Base-by-base conservation (phyloP, 169 alveolate species). In the Plasmodium fragile region DNA sequence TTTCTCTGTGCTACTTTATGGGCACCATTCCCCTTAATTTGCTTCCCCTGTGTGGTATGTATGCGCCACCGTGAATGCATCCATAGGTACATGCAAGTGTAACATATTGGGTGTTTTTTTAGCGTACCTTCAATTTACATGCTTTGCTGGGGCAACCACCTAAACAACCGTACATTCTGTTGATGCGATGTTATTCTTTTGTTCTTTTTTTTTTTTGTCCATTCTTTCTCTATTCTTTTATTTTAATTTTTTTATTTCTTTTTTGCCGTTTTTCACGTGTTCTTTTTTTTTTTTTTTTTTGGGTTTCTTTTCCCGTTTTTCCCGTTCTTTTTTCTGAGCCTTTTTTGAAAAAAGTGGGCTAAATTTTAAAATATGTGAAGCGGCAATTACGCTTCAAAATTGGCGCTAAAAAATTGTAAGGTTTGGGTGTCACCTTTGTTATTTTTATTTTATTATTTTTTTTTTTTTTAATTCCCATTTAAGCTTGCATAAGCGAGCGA, bases 311-410 rank as follows among this genome's bases (percentile, higher is more conserved):
- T 53, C 7, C 28, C 28, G 6, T 55, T 16, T 10, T 55, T 22
- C 13, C 34, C 16, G 28, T 59, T 4, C 34, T 59, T 59, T 77
- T 41, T 39, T 78, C 69, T 78, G 83, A 78, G 83, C 72, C 16
- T 36, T 43, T 78, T 78, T 78, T 1, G 70, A 8, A 16, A 78
- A 36, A 22, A 41, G 36, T 28, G 39, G 39, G 22, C 22, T 3
- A 65, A 65, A 65, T 6, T 65, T 65, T 7, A 65, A 65, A 65
- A 18, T 65, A 1, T 28, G 39, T 28, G 39, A 65, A 65, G n/a
- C 75, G 28, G 30, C 18, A 32, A 78, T 78, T 78, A 5, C 32
- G 69, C 16, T 78, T 16, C n/a, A 41, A 78, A 78, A 78, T 78
- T 78, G 70, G 0, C 36, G 75, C 75, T 1, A 65, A 18, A 65